Base-by-base conservation (phyloP, 2,329 filamentous ascomycete genomes). In the Alternaria metachromatica region DNA sequence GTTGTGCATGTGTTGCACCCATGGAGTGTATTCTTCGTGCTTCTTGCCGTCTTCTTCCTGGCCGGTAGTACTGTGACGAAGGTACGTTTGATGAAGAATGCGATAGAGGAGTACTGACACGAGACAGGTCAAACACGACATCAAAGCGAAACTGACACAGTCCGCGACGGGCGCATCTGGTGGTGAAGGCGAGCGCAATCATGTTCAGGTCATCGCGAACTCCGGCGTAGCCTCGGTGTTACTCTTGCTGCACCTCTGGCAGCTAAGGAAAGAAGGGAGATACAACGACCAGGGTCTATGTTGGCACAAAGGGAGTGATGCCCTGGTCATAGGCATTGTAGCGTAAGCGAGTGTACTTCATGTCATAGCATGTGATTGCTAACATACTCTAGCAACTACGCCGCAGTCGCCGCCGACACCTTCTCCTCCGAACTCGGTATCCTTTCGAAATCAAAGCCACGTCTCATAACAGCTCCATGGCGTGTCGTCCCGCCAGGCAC, bases 371-470 rank as follows among this genome's bases (percentile, higher is more conserved):
- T 37, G 33, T 37, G 33, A 37, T 43, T 55, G 57, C 72, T 75
- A 43, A 76, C 80, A 90, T 18, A 81, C 82, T 37, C 78, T 48
- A 89, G 89, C 37, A 95, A 97, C 82, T 99, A 99, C 76, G 95
- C 94, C 25, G 92, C 93, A 53, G 94, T 97, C 10, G 89, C 93
- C 20, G 93, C 95, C 54, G 96, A 99, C 79, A 99, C 96, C 0
- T 96, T 97, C 78, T 94, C 92, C 61, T 97, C 94, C 11, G 96
- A 99, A 82, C 89, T 99, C 20, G 96, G 96, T 13, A 99, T 99
- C 60, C 85, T 99, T 12, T 91, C 94, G 7, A 88, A 86, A 63
- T 86, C 86, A 23, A 83, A 88, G 48, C 96, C 96, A 9, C 89
- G 94, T 37, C 87, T 99, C 41, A 95, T 99, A 76, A 97, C 93